Percentiles rank a stretch among this genome's conserved stretches.
Evolutionary conservation across 257 asterid genomes (phyloP).

Genomic region (Solanum pimpinellifolium): DNA sequence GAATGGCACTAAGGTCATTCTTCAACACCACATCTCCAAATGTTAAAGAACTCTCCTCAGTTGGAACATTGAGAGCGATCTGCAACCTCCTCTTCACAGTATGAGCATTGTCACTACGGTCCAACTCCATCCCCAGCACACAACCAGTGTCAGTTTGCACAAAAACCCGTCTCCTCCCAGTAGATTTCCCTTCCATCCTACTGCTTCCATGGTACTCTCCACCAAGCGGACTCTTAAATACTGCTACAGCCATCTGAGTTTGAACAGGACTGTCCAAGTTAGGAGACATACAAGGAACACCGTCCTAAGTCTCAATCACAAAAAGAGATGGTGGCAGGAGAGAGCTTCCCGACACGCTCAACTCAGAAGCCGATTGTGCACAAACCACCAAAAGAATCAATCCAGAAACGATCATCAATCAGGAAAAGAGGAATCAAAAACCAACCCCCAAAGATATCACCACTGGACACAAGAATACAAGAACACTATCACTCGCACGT

Average conservation of each 20-base stretch:
- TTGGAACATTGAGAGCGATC: conserved; percentile 68
- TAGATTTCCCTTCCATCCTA: conserved; percentile 50
- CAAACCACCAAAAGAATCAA: conserved; percentile 10
- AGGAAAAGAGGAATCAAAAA: conserved; percentile 13
- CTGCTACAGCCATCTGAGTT: conserved; percentile 95
- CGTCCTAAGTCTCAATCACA: conserved; percentile 33
- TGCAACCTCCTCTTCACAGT: conserved; percentile 88
- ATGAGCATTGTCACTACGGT: conserved; percentile 77
- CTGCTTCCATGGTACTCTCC: conserved; percentile 60
- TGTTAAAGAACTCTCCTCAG: conserved; percentile 84
- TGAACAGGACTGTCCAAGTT: conserved; percentile 82
- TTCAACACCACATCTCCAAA: conserved; percentile 80
- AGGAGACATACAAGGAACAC: conserved; percentile 54
- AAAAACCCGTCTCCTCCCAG: conserved; percentile 74
- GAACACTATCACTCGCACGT: background rate
- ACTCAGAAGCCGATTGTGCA: conserved; percentile 38
- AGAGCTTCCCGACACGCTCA: conserved; percentile 36
- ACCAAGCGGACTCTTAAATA: conserved; percentile 58
- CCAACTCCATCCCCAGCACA: conserved; percentile 90
- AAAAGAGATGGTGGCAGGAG: conserved; percentile 45
- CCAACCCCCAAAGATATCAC: conserved; percentile 1
- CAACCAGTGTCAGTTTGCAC: conserved; percentile 89
- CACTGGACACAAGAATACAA: background rate
- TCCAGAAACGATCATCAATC: conserved; percentile 36
- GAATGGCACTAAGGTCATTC: conserved; percentile 77